phyloP scores from a whole-genome alignment of 148 eudicot genomes.

The Amaranthus hypochondriacus region DNA sequence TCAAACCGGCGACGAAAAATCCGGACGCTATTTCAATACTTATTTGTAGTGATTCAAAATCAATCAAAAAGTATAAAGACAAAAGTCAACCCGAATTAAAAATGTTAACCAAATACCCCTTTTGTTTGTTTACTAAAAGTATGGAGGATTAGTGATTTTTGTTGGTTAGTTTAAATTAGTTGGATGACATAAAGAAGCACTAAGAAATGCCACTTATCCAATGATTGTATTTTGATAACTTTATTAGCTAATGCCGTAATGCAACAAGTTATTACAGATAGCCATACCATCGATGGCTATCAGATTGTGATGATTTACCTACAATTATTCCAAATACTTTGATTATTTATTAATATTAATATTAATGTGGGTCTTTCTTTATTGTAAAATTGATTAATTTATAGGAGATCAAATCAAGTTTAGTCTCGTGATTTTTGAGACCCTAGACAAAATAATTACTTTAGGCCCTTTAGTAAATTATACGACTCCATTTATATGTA shows the following conservation, averaged over 20 bases:
- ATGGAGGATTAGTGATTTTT: background rate
- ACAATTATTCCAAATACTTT: background rate
- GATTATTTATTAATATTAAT: background rate
- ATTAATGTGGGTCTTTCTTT: background rate
- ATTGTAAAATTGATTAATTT: background rate
- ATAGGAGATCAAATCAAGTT: background rate
- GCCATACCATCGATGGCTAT: background rate
- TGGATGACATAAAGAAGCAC: conserved; percentile 24
- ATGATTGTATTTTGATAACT: conserved; percentile 9
- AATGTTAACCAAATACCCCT: background rate
- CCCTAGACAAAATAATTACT: background rate
- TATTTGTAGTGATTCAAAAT: no score
- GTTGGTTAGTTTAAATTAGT: background rate
- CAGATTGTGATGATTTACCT: conserved; percentile 22
- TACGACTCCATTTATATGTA: no score
- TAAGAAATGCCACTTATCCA: conserved; percentile 8
- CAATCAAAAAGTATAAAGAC: no score
- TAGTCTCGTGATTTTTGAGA: background rate
- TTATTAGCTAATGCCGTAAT: conserved; percentile 3
- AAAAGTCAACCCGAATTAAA: no score
- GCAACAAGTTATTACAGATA: conserved; percentile 1
- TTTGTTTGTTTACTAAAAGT: background rate
- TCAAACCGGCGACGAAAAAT: no score
- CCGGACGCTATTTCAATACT: no score
- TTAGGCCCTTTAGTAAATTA: no score